Evolutionary conservation across 164 flowering plant species (phyloP).

Genomic region (Vitis rotundifolia): DNA sequence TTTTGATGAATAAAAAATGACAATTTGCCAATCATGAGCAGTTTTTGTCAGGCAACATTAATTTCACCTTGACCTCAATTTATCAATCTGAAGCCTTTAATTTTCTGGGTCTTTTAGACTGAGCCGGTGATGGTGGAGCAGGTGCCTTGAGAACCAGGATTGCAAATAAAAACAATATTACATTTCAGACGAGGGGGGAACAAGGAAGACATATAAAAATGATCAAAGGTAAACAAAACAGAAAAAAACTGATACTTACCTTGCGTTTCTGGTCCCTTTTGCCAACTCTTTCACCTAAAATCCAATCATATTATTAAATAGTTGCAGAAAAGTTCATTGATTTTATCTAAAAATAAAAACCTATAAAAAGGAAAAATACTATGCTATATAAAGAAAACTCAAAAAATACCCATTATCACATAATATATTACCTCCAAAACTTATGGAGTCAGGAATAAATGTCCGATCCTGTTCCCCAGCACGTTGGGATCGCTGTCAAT

Average conservation of each 20-base stretch:
- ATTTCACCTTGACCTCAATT: conserved; percentile 11
- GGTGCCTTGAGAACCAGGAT: conserved; percentile 49
- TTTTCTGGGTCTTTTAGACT: conserved; percentile 76
- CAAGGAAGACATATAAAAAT: not conserved
- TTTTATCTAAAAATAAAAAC: not conserved
- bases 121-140: conserved; percentile 80
- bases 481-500: conserved; percentile 45
- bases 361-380: not conserved
- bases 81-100: conserved; percentile 66
- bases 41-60: not conserved
- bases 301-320: not conserved
- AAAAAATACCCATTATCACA: not conserved
- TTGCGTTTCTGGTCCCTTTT: conserved; percentile 86
- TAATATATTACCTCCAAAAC: conserved; percentile 63
- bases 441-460: conserved; percentile 60
- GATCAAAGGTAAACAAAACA: not conserved
- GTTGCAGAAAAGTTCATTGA: not conserved
- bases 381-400: not conserved
- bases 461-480: conserved; percentile 70
- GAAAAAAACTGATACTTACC: conserved; percentile 33
- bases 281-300: conserved; percentile 73
- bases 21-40: not conserved
- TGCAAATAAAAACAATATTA: not conserved
- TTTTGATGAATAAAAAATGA: not conserved
- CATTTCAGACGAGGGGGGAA: not conserved